Conservation (phyloP, 768 basidiomycete species). For the Russula foetens region DNA sequence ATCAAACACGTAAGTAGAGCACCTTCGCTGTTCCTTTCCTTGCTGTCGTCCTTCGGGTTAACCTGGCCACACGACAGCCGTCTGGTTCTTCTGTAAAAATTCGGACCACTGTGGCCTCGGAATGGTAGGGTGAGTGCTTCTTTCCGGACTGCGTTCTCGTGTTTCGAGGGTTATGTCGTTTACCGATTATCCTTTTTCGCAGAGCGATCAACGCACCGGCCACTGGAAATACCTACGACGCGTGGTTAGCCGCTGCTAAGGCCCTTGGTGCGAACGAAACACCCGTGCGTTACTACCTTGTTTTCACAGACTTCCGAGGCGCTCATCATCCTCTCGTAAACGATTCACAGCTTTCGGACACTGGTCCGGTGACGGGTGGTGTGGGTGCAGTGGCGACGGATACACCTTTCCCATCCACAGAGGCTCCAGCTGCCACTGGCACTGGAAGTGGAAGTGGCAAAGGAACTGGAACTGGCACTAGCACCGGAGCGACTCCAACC, state of each 20-base stretch:
- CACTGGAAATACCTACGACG: slow-evolving; percentile 36
- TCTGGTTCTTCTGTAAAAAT: slow-evolving; percentile 51
- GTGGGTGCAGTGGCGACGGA: slow-evolving; percentile 21
- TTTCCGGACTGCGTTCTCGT: not conserved
- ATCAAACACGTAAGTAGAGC: slow-evolving; percentile 34
- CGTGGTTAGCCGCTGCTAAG: slow-evolving; percentile 35
- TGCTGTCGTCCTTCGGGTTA: not conserved
- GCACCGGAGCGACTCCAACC: not conserved
- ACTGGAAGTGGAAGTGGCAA: too few species aligned
- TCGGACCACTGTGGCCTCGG: slow-evolving; percentile 41
- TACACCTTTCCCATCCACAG: not conserved
- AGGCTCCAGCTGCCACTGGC: too few species aligned
- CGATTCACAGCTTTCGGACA: slow-evolving; percentile 29
- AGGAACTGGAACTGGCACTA: too few species aligned
- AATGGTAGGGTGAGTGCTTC: slow-evolving; percentile 35
- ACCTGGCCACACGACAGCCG: slow-evolving; percentile 29
- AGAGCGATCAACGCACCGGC: slow-evolving; percentile 41
- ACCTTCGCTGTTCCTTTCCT: not conserved
- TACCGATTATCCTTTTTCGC: not conserved
- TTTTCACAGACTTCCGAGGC: not conserved
- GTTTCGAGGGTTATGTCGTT: not conserved
- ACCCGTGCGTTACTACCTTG: slow-evolving; percentile 26
- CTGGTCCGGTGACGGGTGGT: slow-evolving; percentile 35
- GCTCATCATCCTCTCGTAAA: not conserved
- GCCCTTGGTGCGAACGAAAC: slow-evolving; percentile 30